These are phyloP conservation scores for Aegilops speltoides DNA, from an alignment of 176 grass and related monocot species.

Conservation along the genomic window DNA sequence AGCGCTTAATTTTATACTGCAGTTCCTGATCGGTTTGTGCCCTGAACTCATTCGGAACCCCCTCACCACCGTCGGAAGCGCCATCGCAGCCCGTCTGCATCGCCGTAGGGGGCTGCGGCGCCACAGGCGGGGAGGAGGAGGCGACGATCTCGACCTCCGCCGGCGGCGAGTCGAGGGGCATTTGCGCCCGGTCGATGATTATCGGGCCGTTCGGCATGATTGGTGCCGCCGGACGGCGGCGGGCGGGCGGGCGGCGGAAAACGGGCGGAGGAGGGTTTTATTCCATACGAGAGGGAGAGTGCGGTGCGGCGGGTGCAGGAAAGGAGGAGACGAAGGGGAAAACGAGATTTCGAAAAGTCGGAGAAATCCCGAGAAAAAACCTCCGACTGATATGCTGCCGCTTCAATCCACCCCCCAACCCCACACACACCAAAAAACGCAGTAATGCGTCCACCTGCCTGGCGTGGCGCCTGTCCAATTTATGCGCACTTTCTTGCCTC, in stretches of 20 bases:
- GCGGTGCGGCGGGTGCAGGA: neutral
- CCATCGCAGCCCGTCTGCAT: neutral
- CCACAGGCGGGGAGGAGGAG: neutral
- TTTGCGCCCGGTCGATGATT: neutral
- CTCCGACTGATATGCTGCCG: neutral
- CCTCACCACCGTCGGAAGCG: neutral
- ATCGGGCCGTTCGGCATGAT: neutral
- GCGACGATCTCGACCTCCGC: neutral
- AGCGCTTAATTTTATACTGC: neutral
- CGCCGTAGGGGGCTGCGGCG: neutral
- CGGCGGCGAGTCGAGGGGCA: neutral
- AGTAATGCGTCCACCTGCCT: neutral
- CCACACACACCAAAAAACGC: no score
- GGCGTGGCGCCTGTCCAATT: no score
- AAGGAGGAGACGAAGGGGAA: neutral
- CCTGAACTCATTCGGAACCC: neutral
- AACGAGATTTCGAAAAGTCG: neutral
- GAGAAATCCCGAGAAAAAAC: neutral
- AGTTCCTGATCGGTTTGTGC: neutral
- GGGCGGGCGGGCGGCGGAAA: neutral
- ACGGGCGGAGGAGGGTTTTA: conserved; percentile 17
- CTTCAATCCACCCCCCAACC: neutral
- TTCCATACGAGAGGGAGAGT: neutral
- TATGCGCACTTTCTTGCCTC: no score
- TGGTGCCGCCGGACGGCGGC: neutral